Percentiles rank a stretch among this genome's conserved stretches.
phyloP scores from a whole-genome alignment of 1,284 basidiomycete species.

The Pseudozyma sp. region DNA sequence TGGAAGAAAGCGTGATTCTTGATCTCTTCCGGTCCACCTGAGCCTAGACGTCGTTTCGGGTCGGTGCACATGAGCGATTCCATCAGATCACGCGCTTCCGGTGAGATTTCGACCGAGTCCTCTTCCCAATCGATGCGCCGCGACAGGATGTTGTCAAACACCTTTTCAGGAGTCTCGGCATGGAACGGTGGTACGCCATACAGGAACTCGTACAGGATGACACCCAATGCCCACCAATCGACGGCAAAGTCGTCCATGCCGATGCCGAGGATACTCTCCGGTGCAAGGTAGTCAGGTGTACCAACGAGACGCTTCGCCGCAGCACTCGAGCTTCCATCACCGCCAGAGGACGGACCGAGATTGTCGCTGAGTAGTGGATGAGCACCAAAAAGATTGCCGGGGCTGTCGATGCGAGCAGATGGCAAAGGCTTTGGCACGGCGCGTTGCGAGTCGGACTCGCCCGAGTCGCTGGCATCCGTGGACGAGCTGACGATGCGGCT shows the following conservation, averaged over 20 bases:
- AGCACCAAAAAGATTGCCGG: constrained; percentile 51
- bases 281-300: constrained; percentile 95
- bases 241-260: constrained; percentile 94
- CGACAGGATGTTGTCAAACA: constrained; percentile 99
- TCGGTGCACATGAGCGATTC: constrained; percentile 85
- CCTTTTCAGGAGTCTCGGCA: constrained; percentile 93
- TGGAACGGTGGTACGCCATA: constrained; percentile 98
- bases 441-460: constrained; percentile 50
- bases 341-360: constrained; percentile 69
- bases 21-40: constrained; percentile 90
- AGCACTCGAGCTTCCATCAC: constrained; percentile 72
- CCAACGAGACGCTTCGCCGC: constrained; percentile 78
- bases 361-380: constrained; percentile 51
- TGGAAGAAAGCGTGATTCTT: constrained; percentile 91
- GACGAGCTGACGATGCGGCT: constrained; percentile 56
- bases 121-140: constrained; percentile 95
- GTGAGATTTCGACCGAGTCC: constrained; percentile 86
- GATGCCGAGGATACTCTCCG: constrained; percentile 94
- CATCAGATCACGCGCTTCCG: constrained; percentile 92
- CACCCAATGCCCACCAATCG: constrained; percentile 99
- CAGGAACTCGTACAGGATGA: constrained; percentile 97
- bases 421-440: constrained; percentile 41
- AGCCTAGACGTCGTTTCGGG: constrained; percentile 83
- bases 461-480: constrained; percentile 60
- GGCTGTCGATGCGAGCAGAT: constrained; percentile 59